Conservation (phyloP, 805 yeast species). For the Ogataea populi-albae region DNA sequence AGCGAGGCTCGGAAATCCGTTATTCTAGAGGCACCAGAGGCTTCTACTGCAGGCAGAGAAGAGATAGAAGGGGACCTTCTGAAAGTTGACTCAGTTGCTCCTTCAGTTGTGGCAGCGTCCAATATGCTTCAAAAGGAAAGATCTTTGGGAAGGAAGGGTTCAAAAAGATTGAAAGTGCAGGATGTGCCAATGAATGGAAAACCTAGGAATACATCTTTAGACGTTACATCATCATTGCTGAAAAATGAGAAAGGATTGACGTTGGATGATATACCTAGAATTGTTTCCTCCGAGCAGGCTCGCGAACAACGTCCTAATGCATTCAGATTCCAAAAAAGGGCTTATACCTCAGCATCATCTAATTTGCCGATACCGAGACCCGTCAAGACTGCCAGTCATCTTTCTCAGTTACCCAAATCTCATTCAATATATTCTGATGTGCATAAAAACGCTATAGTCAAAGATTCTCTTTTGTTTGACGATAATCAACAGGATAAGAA, state of each 20-base stretch:
- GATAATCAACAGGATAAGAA: background rate
- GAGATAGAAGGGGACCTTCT: conserved; percentile 19
- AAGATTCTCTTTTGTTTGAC: background rate
- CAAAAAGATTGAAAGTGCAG: conserved; percentile 29
- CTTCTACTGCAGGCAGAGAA: conserved; percentile 35
- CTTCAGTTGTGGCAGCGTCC: conserved; percentile 14
- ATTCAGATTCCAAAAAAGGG: conserved; percentile 67
- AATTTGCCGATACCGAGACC: conserved; percentile 36
- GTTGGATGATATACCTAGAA: conserved; percentile 93
- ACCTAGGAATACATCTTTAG: conserved; percentile 36
- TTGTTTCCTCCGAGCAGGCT: conserved; percentile 96
- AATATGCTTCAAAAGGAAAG: conserved; percentile 21
- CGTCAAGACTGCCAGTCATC: conserved; percentile 19
- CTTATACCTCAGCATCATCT: conserved; percentile 31
- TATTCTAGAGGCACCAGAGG: conserved; percentile 61
- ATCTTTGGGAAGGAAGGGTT: conserved; percentile 27
- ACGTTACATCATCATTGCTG: conserved; percentile 65
- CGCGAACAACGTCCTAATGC: conserved; percentile 92
- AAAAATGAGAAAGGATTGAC: conserved; percentile 83
- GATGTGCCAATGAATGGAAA: conserved; percentile 28
- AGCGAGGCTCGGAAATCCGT: conserved; percentile 62
- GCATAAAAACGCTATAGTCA: background rate
- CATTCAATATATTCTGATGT: background rate
- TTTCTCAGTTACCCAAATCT: conserved; percentile 1
- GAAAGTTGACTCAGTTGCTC: conserved; percentile 1